Conservation (phyloP, 371 early-diverging fungal genomes). For the Neoconidiobolus thromboides region DNA sequence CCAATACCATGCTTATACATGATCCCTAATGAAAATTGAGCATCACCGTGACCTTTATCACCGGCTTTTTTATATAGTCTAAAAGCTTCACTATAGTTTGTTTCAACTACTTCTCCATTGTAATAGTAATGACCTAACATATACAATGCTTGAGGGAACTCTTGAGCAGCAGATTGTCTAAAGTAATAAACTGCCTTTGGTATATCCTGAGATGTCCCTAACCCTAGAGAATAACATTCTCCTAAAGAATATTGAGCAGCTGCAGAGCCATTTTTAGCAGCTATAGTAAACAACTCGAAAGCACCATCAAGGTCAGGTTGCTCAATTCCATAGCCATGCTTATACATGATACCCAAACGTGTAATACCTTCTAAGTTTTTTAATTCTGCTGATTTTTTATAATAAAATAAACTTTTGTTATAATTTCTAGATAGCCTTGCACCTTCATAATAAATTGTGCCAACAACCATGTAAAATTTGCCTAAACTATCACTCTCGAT, state of each 20-base stretch:
- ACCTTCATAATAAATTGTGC: not conserved
- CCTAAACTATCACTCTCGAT: not conserved
- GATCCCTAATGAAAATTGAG: not conserved
- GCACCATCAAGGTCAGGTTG: conserved; percentile 29
- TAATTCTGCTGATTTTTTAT: conserved; percentile 16
- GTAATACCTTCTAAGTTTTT: conserved; percentile 19
- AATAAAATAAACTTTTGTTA: conserved; percentile 17
- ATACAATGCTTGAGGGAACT: conserved; percentile 14
- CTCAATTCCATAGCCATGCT: conserved; percentile 13
- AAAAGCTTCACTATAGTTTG: too few species aligned
- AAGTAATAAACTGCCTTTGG: not conserved
- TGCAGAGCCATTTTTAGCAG: conserved; percentile 35
- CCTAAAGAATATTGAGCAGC: conserved; percentile 11
- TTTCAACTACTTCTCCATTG: too few species aligned
- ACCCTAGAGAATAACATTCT: not conserved
- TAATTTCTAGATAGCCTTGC: not conserved
- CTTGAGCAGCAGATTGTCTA: conserved; percentile 7
- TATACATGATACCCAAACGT: conserved; percentile 31
- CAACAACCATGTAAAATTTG: not conserved
- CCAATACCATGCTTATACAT: conserved; percentile 46
- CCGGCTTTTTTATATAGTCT: not conserved
- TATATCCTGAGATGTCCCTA: not conserved
- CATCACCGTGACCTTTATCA: not conserved
- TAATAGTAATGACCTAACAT: too few species aligned
- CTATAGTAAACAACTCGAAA: conserved; percentile 16